Percentiles rank a stretch among this genome's conserved stretches.
Evolutionary conservation across 1,139 yeast genomes (phyloP).

Genomic region (Saccharomycopsis hybrid): DNA sequence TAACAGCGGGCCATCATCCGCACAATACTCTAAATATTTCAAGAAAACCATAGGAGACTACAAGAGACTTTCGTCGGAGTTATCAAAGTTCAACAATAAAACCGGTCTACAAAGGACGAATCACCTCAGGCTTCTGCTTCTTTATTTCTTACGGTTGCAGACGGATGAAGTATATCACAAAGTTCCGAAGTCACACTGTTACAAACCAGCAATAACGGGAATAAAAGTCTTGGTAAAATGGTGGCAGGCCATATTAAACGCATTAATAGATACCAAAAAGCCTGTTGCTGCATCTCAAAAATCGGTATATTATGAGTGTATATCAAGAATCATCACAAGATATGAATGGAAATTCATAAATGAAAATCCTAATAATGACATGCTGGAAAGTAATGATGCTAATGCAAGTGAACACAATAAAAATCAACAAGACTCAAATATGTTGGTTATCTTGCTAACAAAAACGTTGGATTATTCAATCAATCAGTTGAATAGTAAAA

Average conservation of each 20-base stretch:
- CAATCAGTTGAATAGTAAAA: conserved; percentile 45
- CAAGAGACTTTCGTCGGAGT: conserved; percentile 40
- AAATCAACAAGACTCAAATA: neutral
- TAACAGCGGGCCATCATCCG: no score
- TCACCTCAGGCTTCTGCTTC: conserved; percentile 54
- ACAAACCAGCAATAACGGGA: conserved; percentile 18
- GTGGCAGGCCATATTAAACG: conserved; percentile 57
- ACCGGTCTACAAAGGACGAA: conserved; percentile 56
- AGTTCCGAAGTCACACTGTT: conserved; percentile 24
- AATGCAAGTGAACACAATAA: conserved; percentile 9
- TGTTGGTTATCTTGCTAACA: conserved; percentile 28
- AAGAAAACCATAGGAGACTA: conserved; percentile 30
- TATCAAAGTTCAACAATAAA: conserved; percentile 45
- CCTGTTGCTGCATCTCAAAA: conserved; percentile 47
- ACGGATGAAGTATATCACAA: conserved; percentile 28
- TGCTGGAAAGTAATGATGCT: conserved; percentile 11
- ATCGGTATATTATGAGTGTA: conserved; percentile 66
- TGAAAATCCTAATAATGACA: conserved; percentile 20
- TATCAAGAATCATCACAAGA: conserved; percentile 59
- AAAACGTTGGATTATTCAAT: conserved; percentile 55
- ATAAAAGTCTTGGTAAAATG: conserved; percentile 44
- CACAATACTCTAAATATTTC: conserved; percentile 5
- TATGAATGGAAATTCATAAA: conserved; percentile 49
- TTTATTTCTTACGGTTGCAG: conserved; percentile 53
- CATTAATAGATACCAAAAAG: conserved; percentile 32